A percentile compares a stretch with the other conserved stretches of the same genome.
phyloP scores from a whole-genome alignment of 2,329 filamentous ascomycete genomes.

The Fonsecaea nubica region DNA sequence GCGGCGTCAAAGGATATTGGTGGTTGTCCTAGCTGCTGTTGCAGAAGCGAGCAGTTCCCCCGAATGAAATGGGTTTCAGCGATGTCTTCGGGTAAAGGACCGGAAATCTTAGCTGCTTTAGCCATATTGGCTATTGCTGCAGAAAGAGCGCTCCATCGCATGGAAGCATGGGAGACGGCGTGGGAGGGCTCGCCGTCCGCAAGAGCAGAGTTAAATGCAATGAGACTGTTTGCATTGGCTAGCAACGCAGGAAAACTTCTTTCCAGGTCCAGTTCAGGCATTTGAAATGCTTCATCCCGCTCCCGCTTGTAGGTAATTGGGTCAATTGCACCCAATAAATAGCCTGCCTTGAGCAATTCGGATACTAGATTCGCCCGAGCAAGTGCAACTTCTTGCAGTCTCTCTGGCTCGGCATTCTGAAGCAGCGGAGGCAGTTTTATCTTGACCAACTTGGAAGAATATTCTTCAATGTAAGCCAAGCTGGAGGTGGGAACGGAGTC shows the following conservation, averaged over 20 bases:
- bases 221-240: conserved; percentile 63
- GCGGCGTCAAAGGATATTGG: conserved; percentile 53
- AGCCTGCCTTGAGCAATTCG: conserved; percentile 64
- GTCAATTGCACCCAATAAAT: conserved; percentile 58
- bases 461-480: conserved; percentile 65
- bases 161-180: conserved; percentile 43
- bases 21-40: conserved; percentile 58
- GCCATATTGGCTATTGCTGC: conserved; percentile 59
- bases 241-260: conserved; percentile 58
- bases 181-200: conserved; percentile 43
- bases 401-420: conserved; percentile 47
- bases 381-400: conserved; percentile 60
- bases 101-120: conserved; percentile 59
- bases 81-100: conserved; percentile 53
- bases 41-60: conserved; percentile 63
- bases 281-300: conserved; percentile 50
- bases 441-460: conserved; percentile 60
- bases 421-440: conserved; percentile 63
- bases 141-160: conserved; percentile 61
- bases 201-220: conserved; percentile 60
- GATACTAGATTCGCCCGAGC: conserved; percentile 64
- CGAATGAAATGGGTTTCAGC: conserved; percentile 61
- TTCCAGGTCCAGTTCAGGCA: conserved; percentile 49
- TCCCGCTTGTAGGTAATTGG: conserved; percentile 60
- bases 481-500: conserved; percentile 46